Percentiles rank a stretch among this genome's conserved stretches.
Conservation (phyloP, 2,329 filamentous ascomycete species). For the Neoascochyta sp. region DNA sequence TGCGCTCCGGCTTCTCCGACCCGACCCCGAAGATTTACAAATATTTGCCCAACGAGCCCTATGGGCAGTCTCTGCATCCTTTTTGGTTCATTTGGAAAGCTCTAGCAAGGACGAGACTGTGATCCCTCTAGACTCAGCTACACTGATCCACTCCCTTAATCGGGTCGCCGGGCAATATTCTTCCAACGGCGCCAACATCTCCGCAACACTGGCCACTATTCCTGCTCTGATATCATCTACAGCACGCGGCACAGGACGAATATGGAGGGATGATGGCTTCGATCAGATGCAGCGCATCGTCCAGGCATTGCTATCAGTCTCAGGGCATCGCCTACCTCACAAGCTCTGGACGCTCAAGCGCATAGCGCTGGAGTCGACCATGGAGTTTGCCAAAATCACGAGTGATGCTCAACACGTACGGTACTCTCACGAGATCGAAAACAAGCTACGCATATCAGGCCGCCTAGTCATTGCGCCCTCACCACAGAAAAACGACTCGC, state of each 20-base stretch:
- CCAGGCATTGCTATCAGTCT: conserved; percentile 22
- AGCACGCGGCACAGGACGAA: conserved; percentile 35
- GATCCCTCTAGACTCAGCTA: conserved; percentile 8
- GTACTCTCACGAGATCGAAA: conserved; percentile 31
- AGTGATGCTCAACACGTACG: conserved; percentile 24
- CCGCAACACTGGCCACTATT: conserved; percentile 21
- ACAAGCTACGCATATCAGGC: conserved; percentile 27
- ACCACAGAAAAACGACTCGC: conserved; percentile 28
- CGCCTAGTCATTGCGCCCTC: conserved; percentile 24
- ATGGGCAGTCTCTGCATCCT: conserved; percentile 24
- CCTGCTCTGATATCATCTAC: conserved; percentile 30
- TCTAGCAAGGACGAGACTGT: conserved; percentile 2
- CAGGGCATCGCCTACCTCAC: conserved; percentile 23
- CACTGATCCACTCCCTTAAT: conserved; percentile 14
- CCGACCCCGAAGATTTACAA: conserved; percentile 24
- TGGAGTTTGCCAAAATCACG: conserved; percentile 36
- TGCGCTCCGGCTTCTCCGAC: conserved; percentile 21
- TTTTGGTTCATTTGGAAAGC: conserved; percentile 21
- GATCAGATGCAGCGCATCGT: conserved; percentile 31
- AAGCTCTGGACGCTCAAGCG: conserved; percentile 36
- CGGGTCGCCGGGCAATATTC: conserved; percentile 25
- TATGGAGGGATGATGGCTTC: conserved; percentile 34
- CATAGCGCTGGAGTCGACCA: conserved; percentile 35
- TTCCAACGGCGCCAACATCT: conserved; percentile 17
- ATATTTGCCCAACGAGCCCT: conserved; percentile 29